Evolutionary conservation across 352 stramenopile species (phyloP), one percentile per base, ranked within the genome.

Genomic region (Globisporangium iwayamae): DNA sequence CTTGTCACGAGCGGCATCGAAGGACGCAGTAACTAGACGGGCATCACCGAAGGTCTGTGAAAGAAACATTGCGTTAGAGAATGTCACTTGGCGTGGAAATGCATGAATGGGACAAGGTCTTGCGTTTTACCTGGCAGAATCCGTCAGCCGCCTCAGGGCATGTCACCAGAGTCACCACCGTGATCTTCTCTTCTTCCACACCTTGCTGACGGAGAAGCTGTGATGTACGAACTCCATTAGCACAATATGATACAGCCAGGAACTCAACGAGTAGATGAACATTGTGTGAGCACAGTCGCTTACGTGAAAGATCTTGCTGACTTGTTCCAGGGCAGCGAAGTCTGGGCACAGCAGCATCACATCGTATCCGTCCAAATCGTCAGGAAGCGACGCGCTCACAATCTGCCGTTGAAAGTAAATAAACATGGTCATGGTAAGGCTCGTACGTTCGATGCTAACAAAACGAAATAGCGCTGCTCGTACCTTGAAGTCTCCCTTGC

Each of bases 261-360:
- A 43, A 10, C 51, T 3, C 30, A 22, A 14, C n/a, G 16, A 39
- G 18, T 18, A 56, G 11, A 28, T 11, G 11, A 50, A 28, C 18
- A 7, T 11, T 14, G 9, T 0, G 7, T 45, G 30, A 30, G 8
- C 10, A 45, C n/a, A 48, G 11, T 2, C n/a, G 45, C 74, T 51
- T 79, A 93, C 85, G 53, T 91, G 78, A 32, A 93, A 83, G 45
- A 82, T 74, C 75, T 89, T 89, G 69, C 74, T 80, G 60, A 94
- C 58, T 58, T 91, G 79, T 18, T 85, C 70, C 20, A 92, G 53
- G 3, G 79, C 70, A 8, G 84, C 72, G 46, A 94, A 76, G 32
- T 90, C 79, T 1, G 86, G 86, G 43, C 78, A 75, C 36, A 94
- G 66, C 54, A 93, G 64, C 54, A 94, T 61, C 10, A 94, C 74